phyloP scores from a whole-genome alignment of 257 asterid species.

The Buddleja alternifolia region DNA sequence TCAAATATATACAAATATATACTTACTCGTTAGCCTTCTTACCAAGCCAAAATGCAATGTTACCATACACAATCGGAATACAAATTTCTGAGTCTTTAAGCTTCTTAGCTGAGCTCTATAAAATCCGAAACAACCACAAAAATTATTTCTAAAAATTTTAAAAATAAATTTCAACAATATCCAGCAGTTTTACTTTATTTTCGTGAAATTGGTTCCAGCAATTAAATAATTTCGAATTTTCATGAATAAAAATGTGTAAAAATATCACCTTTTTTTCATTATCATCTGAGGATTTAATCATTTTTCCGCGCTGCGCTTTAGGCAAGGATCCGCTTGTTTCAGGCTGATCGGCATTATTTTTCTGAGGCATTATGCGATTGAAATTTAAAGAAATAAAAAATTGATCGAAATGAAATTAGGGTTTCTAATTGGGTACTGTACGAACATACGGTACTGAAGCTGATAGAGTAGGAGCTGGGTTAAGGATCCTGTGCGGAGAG shows the following conservation, averaged over 20 bases:
- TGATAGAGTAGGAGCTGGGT: conserved; percentile 16
- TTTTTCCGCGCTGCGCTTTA: conserved; percentile 58
- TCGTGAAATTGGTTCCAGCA: not conserved
- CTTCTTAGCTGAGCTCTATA: conserved; percentile 59
- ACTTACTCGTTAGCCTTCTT: conserved; percentile 99
- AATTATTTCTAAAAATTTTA: not conserved
- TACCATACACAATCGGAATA: conserved; percentile 87
- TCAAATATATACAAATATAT: conserved; percentile 1
- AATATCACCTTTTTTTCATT: conserved; percentile 53
- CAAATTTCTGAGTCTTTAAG: conserved; percentile 76
- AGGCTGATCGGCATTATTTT: conserved; percentile 57
- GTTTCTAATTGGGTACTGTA: conserved; percentile 36
- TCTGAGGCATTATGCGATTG: conserved; percentile 56
- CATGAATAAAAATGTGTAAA: not conserved
- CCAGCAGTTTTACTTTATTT: not conserved
- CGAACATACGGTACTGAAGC: conserved; percentile 26
- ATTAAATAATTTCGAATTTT: not conserved
- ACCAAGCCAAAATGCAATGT: conserved; percentile 97
- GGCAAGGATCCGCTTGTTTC: conserved; percentile 48
- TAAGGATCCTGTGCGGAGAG: conserved; percentile 27
- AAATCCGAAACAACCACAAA: conserved; percentile 16
- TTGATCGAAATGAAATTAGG: conserved; percentile 50
- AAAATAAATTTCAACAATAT: not conserved
- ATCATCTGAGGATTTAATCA: conserved; percentile 67
- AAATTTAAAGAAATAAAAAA: conserved; percentile 15